Base-by-base conservation (phyloP, 2,329 filamentous ascomycete species). In the Aureobasidium uvarum region DNA sequence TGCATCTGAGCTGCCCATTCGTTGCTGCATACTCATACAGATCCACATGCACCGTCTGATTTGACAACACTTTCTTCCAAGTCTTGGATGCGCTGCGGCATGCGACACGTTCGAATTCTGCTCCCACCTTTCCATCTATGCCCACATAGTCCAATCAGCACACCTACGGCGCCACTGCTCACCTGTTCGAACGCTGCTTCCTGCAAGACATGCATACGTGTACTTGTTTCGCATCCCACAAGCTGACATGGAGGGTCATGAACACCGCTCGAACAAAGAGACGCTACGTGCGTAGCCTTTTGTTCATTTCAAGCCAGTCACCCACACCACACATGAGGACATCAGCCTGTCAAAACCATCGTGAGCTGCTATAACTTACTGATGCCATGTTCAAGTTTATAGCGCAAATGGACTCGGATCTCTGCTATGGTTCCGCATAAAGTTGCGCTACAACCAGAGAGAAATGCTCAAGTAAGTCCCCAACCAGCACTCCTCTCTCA, bases 261-360 rank as follows among this genome's bases (percentile, higher is more conserved):
- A 41, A 16, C 5, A 41, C 8, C n/a, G 8, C 31, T 55, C 20
- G 36, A 55, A 55, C 52, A 55, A 41, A 55, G 52, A 55, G 52
- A 55, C 20, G 36, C 52, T 55, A 41, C 52, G 52, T 14, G 41
- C 52, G 51, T 54, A 55, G 52, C 33, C 20, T 41, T 51, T 20
- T 18, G 33, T n/a, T 36, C 51, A 25, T 25, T 39, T 11, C n/a
- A 20, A 38, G 18, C 11, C n/a, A 16, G 28, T 38, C 51, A 23
- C 13, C 31, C 51, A 39, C 51, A 36, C 6, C n/a, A 14, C n/a
- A 23, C 14, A 23, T 16, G 6, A 38, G 33, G 5, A 38, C 33
- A 54, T 2, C 51, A 39, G 45, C 45, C 45, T 28, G 23, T 13
- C 14, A 8, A 48, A 48, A 8, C 13, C 7, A 48, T 1, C 45